Evolutionary conservation across 2,329 filamentous ascomycete species (phyloP).

Genomic region (Colletotrichum lindemuthianum): DNA sequence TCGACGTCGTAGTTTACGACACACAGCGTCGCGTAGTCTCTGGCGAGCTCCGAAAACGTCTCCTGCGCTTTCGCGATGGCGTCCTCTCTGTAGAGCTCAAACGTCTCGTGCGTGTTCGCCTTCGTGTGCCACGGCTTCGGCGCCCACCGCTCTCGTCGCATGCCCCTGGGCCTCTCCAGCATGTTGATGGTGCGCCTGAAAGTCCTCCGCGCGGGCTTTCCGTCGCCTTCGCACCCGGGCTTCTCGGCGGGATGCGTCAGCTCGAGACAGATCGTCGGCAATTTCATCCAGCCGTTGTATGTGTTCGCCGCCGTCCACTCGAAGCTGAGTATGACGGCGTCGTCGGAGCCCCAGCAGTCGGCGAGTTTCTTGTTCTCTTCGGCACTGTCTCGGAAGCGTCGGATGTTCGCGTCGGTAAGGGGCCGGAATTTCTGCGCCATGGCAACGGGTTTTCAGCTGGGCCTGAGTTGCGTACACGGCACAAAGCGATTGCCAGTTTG

Average conservation of each 20-base stretch:
- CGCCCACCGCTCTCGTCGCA: not conserved
- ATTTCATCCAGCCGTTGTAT: not conserved
- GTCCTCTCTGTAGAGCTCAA: not conserved
- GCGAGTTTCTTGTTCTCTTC: constrained; percentile 21
- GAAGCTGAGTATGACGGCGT: constrained; percentile 4
- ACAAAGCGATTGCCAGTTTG: no score
- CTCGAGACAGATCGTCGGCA: not conserved
- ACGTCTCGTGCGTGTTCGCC: not conserved
- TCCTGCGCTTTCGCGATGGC: constrained; percentile 7
- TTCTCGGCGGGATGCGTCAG: not conserved
- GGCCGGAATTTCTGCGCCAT: not conserved
- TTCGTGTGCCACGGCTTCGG: not conserved
- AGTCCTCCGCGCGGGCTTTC: not conserved
- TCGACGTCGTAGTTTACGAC: not conserved
- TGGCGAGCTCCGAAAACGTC: constrained; percentile 1
- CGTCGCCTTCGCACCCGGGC: not conserved
- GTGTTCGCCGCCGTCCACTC: not conserved
- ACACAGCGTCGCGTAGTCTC: constrained; percentile 2
- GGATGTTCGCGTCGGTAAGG: not conserved
- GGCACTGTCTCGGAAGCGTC: constrained; percentile 9
- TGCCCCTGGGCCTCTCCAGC: not conserved
- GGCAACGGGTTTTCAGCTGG: no score
- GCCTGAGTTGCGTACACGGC: no score
- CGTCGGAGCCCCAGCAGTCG: constrained; percentile 4
- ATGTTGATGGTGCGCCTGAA: not conserved